phyloP scores from a whole-genome alignment of 1,284 basidiomycete species.

The Naganishia albida region DNA sequence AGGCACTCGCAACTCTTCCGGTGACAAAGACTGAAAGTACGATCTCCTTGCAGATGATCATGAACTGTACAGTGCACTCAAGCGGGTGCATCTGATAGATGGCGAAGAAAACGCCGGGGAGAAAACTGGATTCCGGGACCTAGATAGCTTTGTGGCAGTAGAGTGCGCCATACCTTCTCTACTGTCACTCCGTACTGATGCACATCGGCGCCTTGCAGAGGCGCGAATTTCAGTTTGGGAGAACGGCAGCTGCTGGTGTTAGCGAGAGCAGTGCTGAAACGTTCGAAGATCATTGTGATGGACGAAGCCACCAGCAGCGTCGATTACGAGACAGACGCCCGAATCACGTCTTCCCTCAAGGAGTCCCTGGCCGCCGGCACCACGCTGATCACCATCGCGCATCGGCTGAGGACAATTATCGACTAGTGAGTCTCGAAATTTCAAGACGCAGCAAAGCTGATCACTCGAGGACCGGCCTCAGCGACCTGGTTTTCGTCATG shows the following conservation, averaged over 20 bases:
- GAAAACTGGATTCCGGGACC: conserved; percentile 57
- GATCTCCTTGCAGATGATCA: conserved; percentile 51
- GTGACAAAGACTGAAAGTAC: conserved; percentile 39
- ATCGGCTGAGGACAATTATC: conserved; percentile 57
- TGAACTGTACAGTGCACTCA: conserved; percentile 61
- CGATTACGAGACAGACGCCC: conserved; percentile 77
- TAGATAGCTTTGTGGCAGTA: conserved; percentile 53
- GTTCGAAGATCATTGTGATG: conserved; percentile 68
- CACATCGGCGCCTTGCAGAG: conserved; percentile 35
- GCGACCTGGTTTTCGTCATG: conserved; percentile 75
- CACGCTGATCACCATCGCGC: conserved; percentile 72
- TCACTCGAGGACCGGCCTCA: conserved; percentile 39
- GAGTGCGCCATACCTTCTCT: background rate
- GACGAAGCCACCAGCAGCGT: conserved; percentile 73
- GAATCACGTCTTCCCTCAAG: conserved; percentile 72
- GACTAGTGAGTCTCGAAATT: conserved; percentile 40
- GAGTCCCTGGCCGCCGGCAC: conserved; percentile 63
- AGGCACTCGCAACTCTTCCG: conserved; percentile 54
- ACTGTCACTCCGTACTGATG: conserved; percentile 38
- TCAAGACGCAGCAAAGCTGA: background rate
- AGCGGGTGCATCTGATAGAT: conserved; percentile 60
- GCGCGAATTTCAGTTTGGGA: conserved; percentile 71
- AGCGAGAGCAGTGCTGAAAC: conserved; percentile 69
- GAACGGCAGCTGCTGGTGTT: conserved; percentile 76
- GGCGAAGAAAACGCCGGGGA: conserved; percentile 54